Base-by-base conservation (phyloP, 2,329 filamentous ascomycete species). In the Penicillium fuscoglaucum region DNA sequence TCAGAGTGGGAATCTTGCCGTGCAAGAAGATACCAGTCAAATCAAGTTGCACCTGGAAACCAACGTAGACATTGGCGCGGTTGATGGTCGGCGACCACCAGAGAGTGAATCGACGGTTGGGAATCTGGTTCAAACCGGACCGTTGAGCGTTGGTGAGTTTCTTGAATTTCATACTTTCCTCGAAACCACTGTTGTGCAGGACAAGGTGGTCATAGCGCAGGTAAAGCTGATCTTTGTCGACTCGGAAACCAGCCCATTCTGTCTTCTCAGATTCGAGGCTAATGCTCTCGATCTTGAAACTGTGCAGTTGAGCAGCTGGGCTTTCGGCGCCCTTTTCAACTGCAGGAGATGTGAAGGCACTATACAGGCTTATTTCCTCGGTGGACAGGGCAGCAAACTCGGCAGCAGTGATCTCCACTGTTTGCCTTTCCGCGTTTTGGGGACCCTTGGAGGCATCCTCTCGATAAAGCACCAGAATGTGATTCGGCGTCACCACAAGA, bases 21-120 rank as follows among this genome's bases (percentile, higher is more conserved):
- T 99, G 96, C 72, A 99, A 83, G 86, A 99, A 99, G 61, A 99
- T 99, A 74, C 95, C 95, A 1, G 96, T 99, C 57, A 99, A 79
- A 83, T 99, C 95, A 51, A 99, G 84, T 71, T 99, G 95, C 31
- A 99, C 95, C 73, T 98, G 93, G 88, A 99, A 99, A 87, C 95
- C 95, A 64, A 99, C 93, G 68, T 98, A 98, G 19, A 99, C 95
- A 71, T 98, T 97, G 66, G 93, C 93, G 72, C 93, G 84, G 78
- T 96, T 96, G 75, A 96, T 96, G 0, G 91, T 96, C 0, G 89
- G 88, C 0, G 89, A 95, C 95, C 95, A 99, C 95, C 95, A 99
- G 0, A 99, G 80, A 0, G 95, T 98, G 76, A 99, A 99, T 1
- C 95, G 91, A 85, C 95, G 91, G 73, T 99, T 99, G 0, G 95